phyloP scores from a whole-genome alignment of 2,329 filamentous ascomycete species.

The Leptographium flavum region DNA sequence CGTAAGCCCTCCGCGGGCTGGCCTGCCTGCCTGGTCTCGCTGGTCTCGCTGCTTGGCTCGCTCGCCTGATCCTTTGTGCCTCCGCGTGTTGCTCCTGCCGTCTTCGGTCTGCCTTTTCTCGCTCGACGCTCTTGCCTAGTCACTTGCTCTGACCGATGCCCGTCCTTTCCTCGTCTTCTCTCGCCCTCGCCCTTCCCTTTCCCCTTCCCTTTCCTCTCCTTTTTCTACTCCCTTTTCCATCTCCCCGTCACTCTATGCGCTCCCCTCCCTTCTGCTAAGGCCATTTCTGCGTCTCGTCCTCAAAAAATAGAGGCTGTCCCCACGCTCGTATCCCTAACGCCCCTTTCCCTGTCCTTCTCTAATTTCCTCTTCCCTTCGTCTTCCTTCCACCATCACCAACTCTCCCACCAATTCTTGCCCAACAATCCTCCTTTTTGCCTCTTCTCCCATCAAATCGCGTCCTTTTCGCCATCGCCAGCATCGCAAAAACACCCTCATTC shows the following conservation, averaged over 20 bases:
- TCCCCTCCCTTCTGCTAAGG: background rate
- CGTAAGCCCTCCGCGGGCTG: background rate
- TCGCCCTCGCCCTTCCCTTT: background rate
- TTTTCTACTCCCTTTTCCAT: slow-evolving; percentile 13
- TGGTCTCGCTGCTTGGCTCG: slow-evolving; percentile 1
- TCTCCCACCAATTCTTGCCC: slow-evolving; percentile 11
- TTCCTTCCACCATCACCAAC: slow-evolving; percentile 7
- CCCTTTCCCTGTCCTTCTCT: slow-evolving; percentile 2
- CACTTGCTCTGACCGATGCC: background rate
- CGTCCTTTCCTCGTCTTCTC: background rate
- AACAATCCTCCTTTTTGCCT: slow-evolving; percentile 21
- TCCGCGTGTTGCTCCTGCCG: slow-evolving; percentile 14
- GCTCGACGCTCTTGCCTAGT: background rate
- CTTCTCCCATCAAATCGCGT: slow-evolving; percentile 23
- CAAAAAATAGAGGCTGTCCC: slow-evolving; percentile 40
- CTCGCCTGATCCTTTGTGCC: slow-evolving; percentile 22
- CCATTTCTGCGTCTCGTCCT: slow-evolving; percentile 10
- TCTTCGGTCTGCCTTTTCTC: slow-evolving; percentile 3
- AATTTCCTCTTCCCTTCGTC: slow-evolving; percentile 7
- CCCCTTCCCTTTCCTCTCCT: slow-evolving; percentile 18
- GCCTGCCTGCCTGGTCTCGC: background rate
- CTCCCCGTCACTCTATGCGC: slow-evolving; percentile 2
- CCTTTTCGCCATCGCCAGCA: slow-evolving; percentile 12
- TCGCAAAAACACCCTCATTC: slow-evolving; percentile 22
- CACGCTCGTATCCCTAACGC: slow-evolving; percentile 14